Conservation (phyloP, 805 yeast species). For the Aciculoconidium aculeatum region DNA sequence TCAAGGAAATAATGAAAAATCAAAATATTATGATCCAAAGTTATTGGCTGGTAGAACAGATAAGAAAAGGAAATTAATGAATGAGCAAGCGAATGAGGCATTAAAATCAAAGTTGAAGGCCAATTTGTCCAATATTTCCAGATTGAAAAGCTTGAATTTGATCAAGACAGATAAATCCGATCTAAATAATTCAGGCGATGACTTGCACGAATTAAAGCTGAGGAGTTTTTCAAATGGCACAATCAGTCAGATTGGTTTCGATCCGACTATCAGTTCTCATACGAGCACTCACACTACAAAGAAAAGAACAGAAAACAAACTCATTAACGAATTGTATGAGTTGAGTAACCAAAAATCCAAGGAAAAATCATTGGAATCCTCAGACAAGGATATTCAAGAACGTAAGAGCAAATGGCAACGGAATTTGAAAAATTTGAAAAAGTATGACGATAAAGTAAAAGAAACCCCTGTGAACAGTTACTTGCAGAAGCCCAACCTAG, state of each 20-base stretch:
- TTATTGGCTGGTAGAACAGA: constrained; percentile 34
- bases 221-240: constrained; percentile 19
- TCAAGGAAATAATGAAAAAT: constrained; percentile 8
- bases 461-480: constrained; percentile 7
- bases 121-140: constrained; percentile 14
- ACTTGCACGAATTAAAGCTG: constrained; percentile 15
- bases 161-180: constrained; percentile 10
- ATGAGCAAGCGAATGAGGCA: constrained; percentile 24
- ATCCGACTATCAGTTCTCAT: constrained; percentile 34
- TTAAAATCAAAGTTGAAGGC: constrained; percentile 31
- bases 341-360: constrained; percentile 15
- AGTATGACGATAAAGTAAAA: constrained; percentile 11
- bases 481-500: constrained; percentile 1
- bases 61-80: constrained; percentile 23
- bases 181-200: too few species aligned
- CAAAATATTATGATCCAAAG: constrained; percentile 43
- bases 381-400: constrained; percentile 12
- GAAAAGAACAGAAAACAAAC: constrained; percentile 5
- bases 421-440: constrained; percentile 14
- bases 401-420: constrained; percentile 20
- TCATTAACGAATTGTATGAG: constrained; percentile 18
- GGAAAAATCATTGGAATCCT: constrained; percentile 11
- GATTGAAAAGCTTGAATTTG: constrained; percentile 16
- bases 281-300: constrained; percentile 10
- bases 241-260: constrained; percentile 44